These are phyloP conservation scores for Abelmoschus esculentus DNA, from an alignment of 345 rosid genomes.

Conservation along the genomic window DNA sequence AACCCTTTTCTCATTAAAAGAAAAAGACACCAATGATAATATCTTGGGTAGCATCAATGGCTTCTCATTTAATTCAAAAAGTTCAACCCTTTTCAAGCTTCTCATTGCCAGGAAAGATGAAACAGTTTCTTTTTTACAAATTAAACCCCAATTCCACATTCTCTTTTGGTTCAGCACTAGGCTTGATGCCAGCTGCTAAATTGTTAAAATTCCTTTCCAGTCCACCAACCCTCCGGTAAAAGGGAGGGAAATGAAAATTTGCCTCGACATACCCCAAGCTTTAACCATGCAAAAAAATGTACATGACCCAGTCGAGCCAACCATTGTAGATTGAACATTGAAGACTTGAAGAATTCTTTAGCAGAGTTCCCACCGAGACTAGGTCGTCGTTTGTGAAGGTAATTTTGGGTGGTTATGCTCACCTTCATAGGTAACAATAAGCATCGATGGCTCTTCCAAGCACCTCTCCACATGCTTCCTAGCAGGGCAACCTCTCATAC, in stretches of 20 bases:
- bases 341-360: constrained; percentile 14
- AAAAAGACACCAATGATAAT: background rate
- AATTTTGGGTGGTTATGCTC: background rate
- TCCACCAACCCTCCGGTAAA: constrained; percentile 20
- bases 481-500: background rate
- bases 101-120: constrained; percentile 14
- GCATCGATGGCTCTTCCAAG: background rate
- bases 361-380: background rate
- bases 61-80: constrained; percentile 16
- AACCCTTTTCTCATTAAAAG: background rate
- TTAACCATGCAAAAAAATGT: constrained; percentile 44
- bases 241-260: background rate
- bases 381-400: background rate
- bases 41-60: background rate
- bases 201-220: constrained; percentile 1
- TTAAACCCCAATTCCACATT: constrained; percentile 24
- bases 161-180: constrained; percentile 17
- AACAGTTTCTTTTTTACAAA: constrained; percentile 30
- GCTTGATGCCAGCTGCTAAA: constrained; percentile 12
- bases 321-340: background rate
- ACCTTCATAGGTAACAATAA: constrained; percentile 48
- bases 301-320: constrained; percentile 32
- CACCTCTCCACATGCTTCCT: background rate
- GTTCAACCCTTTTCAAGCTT: constrained; percentile 17
- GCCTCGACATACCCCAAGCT: constrained; percentile 18